Evolutionary conservation across 768 basidiomycete genomes (phyloP).

Genomic region (Russula sp.): DNA sequence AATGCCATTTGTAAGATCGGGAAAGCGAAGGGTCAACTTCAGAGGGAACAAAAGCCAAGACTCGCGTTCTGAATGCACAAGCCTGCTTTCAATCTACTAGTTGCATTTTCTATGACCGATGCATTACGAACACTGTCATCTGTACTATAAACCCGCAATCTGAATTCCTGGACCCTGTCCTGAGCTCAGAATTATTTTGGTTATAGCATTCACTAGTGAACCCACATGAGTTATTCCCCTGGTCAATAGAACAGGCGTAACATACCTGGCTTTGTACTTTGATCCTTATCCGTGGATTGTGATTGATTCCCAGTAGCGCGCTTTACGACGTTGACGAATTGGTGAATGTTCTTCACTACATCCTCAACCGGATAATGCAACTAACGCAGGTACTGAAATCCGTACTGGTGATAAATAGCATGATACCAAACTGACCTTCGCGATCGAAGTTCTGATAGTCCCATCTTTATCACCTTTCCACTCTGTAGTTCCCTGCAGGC

Average conservation of each 20-base stretch:
- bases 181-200: conserved; percentile 81
- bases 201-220: conserved; percentile 64
- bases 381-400: conserved; percentile 40
- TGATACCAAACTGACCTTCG: conserved; percentile 49
- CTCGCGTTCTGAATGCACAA: not conserved
- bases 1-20: not conserved
- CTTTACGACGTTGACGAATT: conserved; percentile 73
- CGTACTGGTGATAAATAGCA: conserved; percentile 4
- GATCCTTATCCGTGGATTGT: conserved; percentile 47
- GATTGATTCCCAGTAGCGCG: conserved; percentile 66
- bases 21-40: not conserved
- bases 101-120: not conserved
- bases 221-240: conserved; percentile 1
- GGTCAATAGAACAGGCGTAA: conserved; percentile 9
- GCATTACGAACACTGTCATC: not conserved
- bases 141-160: conserved; percentile 65
- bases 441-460: conserved; percentile 79
- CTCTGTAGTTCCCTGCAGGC: conserved; percentile 77
- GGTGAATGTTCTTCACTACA: conserved; percentile 72
- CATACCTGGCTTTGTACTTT: conserved; percentile 46
- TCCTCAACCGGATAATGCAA: conserved; percentile 72
- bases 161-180: conserved; percentile 87
- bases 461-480: conserved; percentile 92
- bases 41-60: not conserved
- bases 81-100: not conserved